Evolutionary conservation across 164 flowering plant species (phyloP), one percentile per base, ranked within the genome.

Genomic region (Taxillus chinensis): DNA sequence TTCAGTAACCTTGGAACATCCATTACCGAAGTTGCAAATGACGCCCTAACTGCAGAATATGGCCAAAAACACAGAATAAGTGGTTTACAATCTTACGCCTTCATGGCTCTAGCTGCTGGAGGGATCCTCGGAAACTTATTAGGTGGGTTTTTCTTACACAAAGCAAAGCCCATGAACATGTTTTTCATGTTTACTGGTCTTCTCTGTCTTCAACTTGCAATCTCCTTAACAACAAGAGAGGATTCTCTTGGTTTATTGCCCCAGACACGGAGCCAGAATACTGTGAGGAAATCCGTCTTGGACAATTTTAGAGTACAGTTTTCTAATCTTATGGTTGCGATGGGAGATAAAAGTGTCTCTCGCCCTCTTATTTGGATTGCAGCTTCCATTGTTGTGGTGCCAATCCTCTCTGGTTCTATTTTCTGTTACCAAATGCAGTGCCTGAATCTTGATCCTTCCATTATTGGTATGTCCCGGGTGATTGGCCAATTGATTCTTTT

Each of bases 371-470:
- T 59, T 45, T 92, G 98, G 98, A 62, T 79, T 62, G 89, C 83
- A 46, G 76, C 82, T 53, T 90, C 98, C 10, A 80, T 85, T 67
- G 76, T 86, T 39, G 50, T 75, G 51, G 88, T 88, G 62, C 98
- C 96, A 1, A 64, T 85, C 52, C 75, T 90, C 0, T 85, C 98
- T 12, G 98, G 96, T 17, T 79, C 95, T 15, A 70, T 80, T 39
- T 92, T 92, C 60, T 92, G 92, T 77, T 92, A 83, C 70, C 98
- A 92, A 74, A 86, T 90, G 14, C 90, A 85, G 60, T 76, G 68
- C 68, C 74, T 90, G 48, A 74, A 80, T 60, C 83, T 92, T 17
- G 78, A 85, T 71, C 77, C 98, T 61, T 81, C 87, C 17, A 58
- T 86, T 43, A 80, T 88, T 17, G 96, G 96, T 27, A 70, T 90